Percentiles rank a stretch among this genome's conserved stretches.
phyloP scores from a whole-genome alignment of 495 filamentous ascomycete species.

The Xylona heveae region DNA sequence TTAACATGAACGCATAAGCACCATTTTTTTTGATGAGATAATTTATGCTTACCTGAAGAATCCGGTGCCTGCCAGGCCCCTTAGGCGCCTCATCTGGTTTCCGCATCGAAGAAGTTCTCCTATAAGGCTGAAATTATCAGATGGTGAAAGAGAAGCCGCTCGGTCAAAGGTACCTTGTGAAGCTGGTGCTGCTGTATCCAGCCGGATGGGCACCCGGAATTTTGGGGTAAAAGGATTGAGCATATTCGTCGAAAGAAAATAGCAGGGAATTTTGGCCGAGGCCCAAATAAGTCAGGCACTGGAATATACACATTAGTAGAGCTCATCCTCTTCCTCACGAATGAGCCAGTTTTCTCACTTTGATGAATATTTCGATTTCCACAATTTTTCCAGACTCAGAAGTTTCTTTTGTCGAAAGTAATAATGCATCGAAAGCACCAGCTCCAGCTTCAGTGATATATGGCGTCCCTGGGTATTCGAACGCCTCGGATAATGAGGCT shows the following conservation, averaged over 20 bases:
- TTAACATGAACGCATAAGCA: no score
- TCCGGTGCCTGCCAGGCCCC: no score
- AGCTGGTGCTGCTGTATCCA: slow-evolving; percentile 24
- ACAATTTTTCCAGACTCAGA: not conserved
- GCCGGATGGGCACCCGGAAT: slow-evolving; percentile 44
- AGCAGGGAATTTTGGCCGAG: slow-evolving; percentile 66
- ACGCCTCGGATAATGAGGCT: slow-evolving; percentile 26
- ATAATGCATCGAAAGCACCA: slow-evolving; percentile 43
- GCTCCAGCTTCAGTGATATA: slow-evolving; percentile 68
- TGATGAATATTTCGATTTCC: slow-evolving; percentile 1
- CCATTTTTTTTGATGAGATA: no score
- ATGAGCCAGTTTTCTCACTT: no score
- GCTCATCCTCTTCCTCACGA: slow-evolving; percentile 5
- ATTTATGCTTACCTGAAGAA: no score
- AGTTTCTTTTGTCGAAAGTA: slow-evolving; percentile 4
- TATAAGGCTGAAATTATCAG: slow-evolving; percentile 25
- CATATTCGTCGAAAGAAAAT: slow-evolving; percentile 42
- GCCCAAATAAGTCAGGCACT: slow-evolving; percentile 46
- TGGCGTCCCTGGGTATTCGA: slow-evolving; percentile 23
- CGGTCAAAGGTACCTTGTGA: no score
- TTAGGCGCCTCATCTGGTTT: slow-evolving; percentile 28
- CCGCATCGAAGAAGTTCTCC: slow-evolving; percentile 35
- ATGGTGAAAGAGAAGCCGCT: no score
- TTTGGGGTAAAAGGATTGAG: slow-evolving; percentile 32
- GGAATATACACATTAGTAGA: slow-evolving; percentile 26